These are phyloP conservation scores for Zalerion maritima DNA, from an alignment of 495 filamentous ascomycete species.

Conservation along the genomic window DNA sequence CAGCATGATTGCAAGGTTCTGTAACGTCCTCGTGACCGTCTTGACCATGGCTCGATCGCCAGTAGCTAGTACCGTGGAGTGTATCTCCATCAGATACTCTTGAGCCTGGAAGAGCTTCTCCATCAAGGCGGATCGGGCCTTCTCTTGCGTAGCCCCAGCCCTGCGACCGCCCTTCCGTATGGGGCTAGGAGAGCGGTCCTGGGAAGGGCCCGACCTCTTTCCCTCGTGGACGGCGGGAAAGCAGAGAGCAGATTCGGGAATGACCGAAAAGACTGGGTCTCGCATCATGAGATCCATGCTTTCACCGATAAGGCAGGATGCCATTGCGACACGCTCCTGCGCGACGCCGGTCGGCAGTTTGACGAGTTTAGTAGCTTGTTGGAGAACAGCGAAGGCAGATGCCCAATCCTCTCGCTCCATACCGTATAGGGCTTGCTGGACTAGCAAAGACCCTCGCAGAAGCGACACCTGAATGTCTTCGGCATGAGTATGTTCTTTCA, in stretches of 20 bases:
- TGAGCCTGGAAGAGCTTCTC: conserved; percentile 47
- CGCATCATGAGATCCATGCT: conserved; percentile 52
- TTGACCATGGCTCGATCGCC: conserved; percentile 35
- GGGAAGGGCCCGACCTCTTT: too few relatives aligned
- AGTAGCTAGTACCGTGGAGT: conserved; percentile 34
- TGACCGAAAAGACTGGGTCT: conserved; percentile 74
- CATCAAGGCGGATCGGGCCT: conserved; percentile 29
- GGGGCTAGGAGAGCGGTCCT: too few relatives aligned
- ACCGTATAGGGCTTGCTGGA: conserved; percentile 45
- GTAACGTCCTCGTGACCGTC: conserved; percentile 41
- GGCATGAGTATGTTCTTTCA: conserved; percentile 8
- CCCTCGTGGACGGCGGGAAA: conserved; percentile 46
- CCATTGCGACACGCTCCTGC: conserved; percentile 39
- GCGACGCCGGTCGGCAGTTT: conserved; percentile 25
- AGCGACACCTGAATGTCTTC: conserved; percentile 42
- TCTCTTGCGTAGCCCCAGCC: conserved; percentile 4
- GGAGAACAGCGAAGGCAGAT: conserved; percentile 35
- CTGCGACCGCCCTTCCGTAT: conserved; percentile 12
- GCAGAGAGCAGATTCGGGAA: conserved; percentile 83
- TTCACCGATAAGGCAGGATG: conserved; percentile 40
- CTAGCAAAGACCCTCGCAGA: conserved; percentile 46
- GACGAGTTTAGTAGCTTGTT: conserved; percentile 27
- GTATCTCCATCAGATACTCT: conserved; percentile 40
- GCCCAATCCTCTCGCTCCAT: conserved; percentile 40
- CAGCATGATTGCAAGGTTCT: conserved; percentile 49